Evolutionary conservation across 139 green algal species (phyloP).

Genomic region (Volvox africanus): DNA sequence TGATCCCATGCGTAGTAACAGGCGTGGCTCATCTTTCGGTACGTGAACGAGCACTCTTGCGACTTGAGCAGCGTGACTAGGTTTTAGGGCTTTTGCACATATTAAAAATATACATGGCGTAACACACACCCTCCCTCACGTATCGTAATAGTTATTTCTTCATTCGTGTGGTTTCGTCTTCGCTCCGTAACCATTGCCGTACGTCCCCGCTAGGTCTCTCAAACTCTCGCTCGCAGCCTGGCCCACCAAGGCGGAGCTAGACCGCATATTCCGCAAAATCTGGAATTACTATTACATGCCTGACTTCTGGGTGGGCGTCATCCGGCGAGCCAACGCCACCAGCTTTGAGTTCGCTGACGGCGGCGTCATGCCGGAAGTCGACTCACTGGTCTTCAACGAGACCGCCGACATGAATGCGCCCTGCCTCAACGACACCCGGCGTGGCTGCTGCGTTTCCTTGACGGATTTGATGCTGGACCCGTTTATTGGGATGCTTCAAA

Average conservation of each 20-base stretch:
- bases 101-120: background rate
- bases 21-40: no score
- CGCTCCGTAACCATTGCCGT: background rate
- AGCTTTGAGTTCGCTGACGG: slow-evolving; percentile 18
- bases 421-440: background rate
- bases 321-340: slow-evolving; percentile 1
- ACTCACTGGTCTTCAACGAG: background rate
- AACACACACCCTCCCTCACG: background rate
- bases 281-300: background rate
- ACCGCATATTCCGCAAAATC: background rate
- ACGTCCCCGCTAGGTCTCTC: background rate
- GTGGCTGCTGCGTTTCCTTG: slow-evolving; percentile 30
- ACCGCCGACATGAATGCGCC: background rate
- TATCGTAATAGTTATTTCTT: no score
- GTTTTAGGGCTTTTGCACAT: background rate
- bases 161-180: background rate
- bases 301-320: slow-evolving; percentile 40
- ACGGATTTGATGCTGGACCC: background rate
- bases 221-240: slow-evolving; percentile 16
- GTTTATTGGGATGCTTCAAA: background rate
- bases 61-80: background rate
- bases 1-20: no score
- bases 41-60: no score
- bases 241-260: slow-evolving; percentile 32
- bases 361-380: background rate